Evolutionary conservation across 1,139 yeast genomes (phyloP), one percentile per base, ranked within the genome.

Genomic region (Debaryomycetaceae sp.): DNA sequence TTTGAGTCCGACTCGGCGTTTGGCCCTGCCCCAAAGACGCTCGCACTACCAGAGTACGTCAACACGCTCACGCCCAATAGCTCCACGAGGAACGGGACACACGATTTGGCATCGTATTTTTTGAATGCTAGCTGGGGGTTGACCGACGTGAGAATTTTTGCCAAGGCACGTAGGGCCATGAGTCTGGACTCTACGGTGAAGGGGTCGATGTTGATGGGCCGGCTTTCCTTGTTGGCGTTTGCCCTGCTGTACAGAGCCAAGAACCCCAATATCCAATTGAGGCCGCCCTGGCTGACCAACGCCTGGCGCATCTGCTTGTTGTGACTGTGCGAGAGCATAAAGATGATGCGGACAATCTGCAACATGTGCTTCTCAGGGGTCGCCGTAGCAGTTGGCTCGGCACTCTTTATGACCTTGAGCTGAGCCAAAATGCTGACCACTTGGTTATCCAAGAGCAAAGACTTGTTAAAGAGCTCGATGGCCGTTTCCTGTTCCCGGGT

Each of bases 81-180:
- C 41, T 72, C 78, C 4, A 60, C 46, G 26, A 73, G 46, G 35
- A 69, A 70, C 1, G 75, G 73, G 5, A 70, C 44, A 12, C 65
- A 45, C 0, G 71, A 57, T 13, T 54, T 45, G 3, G 58, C 43
- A 29, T 62, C 67, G 30, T 53, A 58, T 31, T 60, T 59, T 10
- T 56, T 47, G 39, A 68, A 67, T 0, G 65, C 52, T n/a, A 52
- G 30, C 1, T 43, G 37, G 1, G 67, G 66, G 37, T 71, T 54
- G 18, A 54, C 61, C 23, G 64, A 55, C 4, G 68, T 58, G 15
- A 68, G 45, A 13, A 73, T 51, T 29, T 60, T 56, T 1, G 74
- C 63, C 14, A 71, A 39, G 0, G 68, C 39, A 28, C 69, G 43
- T 11, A 57, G 37, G 1, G 62, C 62, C 12, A 33, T 30, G 2